phyloP scores from a whole-genome alignment of 2,329 filamentous ascomycete genomes.

The Botrytis squamosa region DNA sequence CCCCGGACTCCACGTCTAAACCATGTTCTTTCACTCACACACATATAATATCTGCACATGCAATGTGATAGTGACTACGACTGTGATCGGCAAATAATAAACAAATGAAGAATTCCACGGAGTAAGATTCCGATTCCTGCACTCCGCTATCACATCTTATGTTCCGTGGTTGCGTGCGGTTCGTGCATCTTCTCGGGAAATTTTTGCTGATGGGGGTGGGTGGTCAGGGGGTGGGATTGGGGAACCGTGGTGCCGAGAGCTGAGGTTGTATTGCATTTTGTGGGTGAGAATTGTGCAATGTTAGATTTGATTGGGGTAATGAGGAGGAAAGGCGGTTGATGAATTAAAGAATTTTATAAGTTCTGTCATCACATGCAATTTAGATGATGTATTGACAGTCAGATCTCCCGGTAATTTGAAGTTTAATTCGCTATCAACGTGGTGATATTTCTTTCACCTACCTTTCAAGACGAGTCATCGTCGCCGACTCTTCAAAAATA shows the following conservation, averaged over 20 bases:
- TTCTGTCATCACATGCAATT: neutral
- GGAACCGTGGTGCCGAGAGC: neutral
- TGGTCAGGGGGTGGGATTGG: conserved; percentile 5
- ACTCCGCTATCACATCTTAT: conserved; percentile 10
- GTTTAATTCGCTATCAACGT: neutral
- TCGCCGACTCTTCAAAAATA: neutral
- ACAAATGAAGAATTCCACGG: neutral
- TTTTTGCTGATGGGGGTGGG: conserved; percentile 1
- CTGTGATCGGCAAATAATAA: conserved; percentile 11
- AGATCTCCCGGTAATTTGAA: neutral
- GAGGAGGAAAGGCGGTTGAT: neutral
- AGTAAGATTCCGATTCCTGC: neutral
- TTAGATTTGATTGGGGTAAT: neutral
- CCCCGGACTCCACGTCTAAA: conserved; percentile 12
- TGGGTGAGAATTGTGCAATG: neutral
- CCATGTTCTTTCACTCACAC: conserved; percentile 11
- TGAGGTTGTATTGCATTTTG: neutral
- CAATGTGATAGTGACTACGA: conserved; percentile 17
- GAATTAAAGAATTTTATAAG: neutral
- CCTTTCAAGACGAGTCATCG: neutral
- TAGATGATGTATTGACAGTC: neutral
- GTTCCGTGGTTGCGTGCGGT: neutral
- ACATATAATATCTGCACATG: conserved; percentile 11
- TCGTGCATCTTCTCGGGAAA: conserved; percentile 5
- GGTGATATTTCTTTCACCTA: neutral